Conservation (phyloP, 805 yeast genomes). For the Ogataea henricii region DNA sequence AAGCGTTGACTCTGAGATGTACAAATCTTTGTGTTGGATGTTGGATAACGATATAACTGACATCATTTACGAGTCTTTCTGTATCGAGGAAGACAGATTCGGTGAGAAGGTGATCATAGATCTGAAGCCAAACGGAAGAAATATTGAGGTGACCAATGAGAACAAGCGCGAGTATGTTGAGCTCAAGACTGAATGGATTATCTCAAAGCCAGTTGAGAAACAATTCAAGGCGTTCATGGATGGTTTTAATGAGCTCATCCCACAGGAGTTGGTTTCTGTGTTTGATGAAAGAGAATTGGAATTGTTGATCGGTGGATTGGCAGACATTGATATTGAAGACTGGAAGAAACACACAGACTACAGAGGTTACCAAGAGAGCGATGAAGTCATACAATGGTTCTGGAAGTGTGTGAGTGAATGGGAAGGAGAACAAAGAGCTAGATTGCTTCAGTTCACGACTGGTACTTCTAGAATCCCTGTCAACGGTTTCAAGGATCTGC, state of each 20-base stretch:
- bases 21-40: conserved; percentile 93
- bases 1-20: conserved; percentile 97
- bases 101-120: conserved; percentile 91
- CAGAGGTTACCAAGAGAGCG: conserved; percentile 95
- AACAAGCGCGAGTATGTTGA: conserved; percentile 95
- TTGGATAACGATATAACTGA: conserved; percentile 91
- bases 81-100: conserved; percentile 85
- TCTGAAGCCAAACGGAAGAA: conserved; percentile 82
- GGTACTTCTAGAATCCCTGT: conserved; percentile 99
- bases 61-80: conserved; percentile 83
- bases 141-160: conserved; percentile 91
- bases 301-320: conserved; percentile 94
- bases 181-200: conserved; percentile 93
- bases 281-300: conserved; percentile 98
- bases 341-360: conserved; percentile 99
- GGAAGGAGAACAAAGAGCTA: conserved; percentile 96
- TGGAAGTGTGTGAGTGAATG: conserved; percentile 92
- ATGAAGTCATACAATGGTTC: conserved; percentile 98
- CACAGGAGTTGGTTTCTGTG: conserved; percentile 93
- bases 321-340: conserved; percentile 96
- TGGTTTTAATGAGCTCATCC: conserved; percentile 96
- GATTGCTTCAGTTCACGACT: conserved; percentile 94
- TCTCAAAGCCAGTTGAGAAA: conserved; percentile 87
- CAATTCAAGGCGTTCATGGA: conserved; percentile 96
- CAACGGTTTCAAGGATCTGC: conserved; percentile 97